Base-by-base conservation (phyloP, 1,284 basidiomycete species). In the Porphyrellus sp. region DNA sequence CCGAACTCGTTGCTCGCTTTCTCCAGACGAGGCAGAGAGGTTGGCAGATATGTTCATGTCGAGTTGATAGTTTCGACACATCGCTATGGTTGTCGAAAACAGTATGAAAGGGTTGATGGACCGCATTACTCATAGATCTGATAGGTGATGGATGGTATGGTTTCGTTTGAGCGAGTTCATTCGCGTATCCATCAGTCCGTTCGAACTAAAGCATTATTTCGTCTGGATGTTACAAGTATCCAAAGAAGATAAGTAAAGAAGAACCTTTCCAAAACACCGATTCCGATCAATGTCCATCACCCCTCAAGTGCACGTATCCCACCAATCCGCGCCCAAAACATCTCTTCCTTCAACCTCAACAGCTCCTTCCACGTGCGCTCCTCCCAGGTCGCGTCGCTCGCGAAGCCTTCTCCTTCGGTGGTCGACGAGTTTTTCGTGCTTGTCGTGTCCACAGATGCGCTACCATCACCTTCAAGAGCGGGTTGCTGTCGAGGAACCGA, bases 361-460 rank as follows among this genome's bases (percentile, higher is more conserved):
- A 97, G 71, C 72, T 92, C 87, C 62, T 83, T 86, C 92, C 93
- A 97, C 37, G 89, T 86, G 54, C 86, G 80, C 65, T 91, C 91
- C 71, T 96, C 94, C 93, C 93, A 96, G 3, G 82, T 86, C 21
- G 81, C 74, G 37, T 86, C 82, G 16, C 83, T 79, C 20, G 85
- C 76, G 49, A 78, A 83, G 5, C 65, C 60, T 45, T 63, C 59
- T 1, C 53, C 54, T 24, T 65, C 63, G 7, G 52, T 58, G 39
- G 46, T 63, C 47, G 58, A 59, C 3, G 53, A 59, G 4, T 37
- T 57, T 39, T 67, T 60, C 8, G 60, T 64, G 46, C 56, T 55
- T 21, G 54, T 47, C 3, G 61, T 59, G 21, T 61, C 51, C 34
- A 58, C 31, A 8, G 67, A 69, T 5, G 33, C 13, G 15, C 44